Base-by-base conservation (phyloP, 257 asterid genomes). In the Handroanthus guayacan region DNA sequence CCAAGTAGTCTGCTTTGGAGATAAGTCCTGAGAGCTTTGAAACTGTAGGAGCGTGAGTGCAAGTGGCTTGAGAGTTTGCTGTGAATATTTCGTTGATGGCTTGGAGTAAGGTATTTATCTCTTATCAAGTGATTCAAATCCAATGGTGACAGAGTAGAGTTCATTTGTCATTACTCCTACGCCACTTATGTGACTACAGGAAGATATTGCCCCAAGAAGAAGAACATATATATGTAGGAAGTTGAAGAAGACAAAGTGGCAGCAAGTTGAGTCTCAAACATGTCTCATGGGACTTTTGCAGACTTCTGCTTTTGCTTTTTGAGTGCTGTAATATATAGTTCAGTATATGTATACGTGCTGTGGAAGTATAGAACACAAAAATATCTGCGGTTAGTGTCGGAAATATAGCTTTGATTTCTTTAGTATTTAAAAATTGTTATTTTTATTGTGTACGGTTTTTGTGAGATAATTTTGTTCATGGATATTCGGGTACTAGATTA, bases 301-400 rank as follows among this genome's bases (percentile, higher is more conserved):
- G 13, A 4, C 39, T 55, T 41, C 38, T 51, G 39, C 67, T 62
- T 78, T 51, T 67, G 71, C 68, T 38, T 65, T 25, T 25, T 25
- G 31, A 25, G 31, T 25, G 31, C 31, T 25, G 31, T 25, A 25
- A 25, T 25, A 25, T 25, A 25, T 25, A 25, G 31, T 25, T 25
- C 31, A 25, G 31, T 25, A 25, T 25, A 25, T 25, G 31, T 25
- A 25, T 25, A 25, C 0, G 31, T 25, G 31, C 31, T 0, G 31
- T 25, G 31, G 31, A 25, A 25, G 31, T 25, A 25, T 25, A 25
- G 31, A 25, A 25, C 31, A 25, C 31, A 25, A 1, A 25, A 0
- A 25, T 25, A 25, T 25, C 31, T 25, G 31, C 31, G 31, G 31
- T 25, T 25, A 25, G 31, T 25, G 31, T 25, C 31, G 31, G 0